Evolutionary conservation across 1,284 basidiomycete genomes (phyloP), one percentile per base, ranked within the genome.

Genomic region (Ustilago crameri): DNA sequence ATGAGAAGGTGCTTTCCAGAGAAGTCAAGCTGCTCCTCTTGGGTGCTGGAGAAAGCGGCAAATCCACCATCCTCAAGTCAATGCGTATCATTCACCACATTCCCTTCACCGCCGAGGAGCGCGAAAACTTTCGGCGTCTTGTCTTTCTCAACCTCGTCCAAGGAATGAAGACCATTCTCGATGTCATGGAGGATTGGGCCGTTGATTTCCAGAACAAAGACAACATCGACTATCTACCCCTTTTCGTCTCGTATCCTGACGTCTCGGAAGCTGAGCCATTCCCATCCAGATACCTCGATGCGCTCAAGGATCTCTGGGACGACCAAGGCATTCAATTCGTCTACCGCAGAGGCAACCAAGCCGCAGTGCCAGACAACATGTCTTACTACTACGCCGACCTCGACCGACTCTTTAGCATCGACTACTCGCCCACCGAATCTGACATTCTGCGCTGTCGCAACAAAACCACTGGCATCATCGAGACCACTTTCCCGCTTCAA

Each of bases 31-130:
- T 63, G 51, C 86, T 96, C 52, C 87, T 97, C 23, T 87, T 96
- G 27, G 94, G 94, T 35, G 94, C 94, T 42, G 94, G 94, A 35
- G 94, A 95, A 81, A 92, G 91, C 30, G 94, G 94, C 43, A 97
- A 97, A 85, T 93, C 91, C 12, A 96, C 94, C 5, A 87, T 94
- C 74, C 87, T 94, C 82, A 93, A 93, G 90, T 91, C 93, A 89
- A 93, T 93, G 92, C 90, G 92, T 26, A 85, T 93, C 42, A 93
- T 93, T 64, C 92, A 93, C 83, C 87, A 88, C 68, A 86, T 92
- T 2, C 89, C 90, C 0, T 93, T 93, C 84, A 88, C 90, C 0
- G 48, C 87, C 0, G 88, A 89, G 79, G 92, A 94, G 83, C 88
- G 90, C 44, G 92, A 93, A 66, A 75, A 81, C 43, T 84, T 80